A percentile compares a stretch with the other conserved stretches of the same genome.
Evolutionary conservation across 1,284 basidiomycete species (phyloP).

Genomic region (Malassezia restricta): DNA sequence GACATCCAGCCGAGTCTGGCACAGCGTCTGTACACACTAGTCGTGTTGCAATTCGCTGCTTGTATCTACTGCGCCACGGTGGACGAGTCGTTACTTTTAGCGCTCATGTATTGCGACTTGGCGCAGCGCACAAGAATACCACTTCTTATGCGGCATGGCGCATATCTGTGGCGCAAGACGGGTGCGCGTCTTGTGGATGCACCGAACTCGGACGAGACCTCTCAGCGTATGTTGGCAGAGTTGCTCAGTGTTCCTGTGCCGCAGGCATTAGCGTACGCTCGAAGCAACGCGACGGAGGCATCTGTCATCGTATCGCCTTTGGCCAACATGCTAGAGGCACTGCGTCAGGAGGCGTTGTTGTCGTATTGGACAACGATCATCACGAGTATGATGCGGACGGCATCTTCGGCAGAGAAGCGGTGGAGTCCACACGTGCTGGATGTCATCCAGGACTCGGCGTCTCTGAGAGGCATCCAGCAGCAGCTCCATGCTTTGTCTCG

Average conservation of each 20-base stretch:
- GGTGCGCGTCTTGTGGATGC: conserved; percentile 5
- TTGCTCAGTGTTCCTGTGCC: conserved; percentile 25
- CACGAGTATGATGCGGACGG: conserved; percentile 19
- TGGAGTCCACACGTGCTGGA: conserved; percentile 5
- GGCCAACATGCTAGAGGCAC: conserved; percentile 24
- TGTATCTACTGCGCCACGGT: background rate
- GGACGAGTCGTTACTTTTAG: conserved; percentile 3
- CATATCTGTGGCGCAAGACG: conserved; percentile 1
- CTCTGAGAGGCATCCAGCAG: background rate
- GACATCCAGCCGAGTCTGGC: background rate
- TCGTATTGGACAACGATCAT: conserved; percentile 29
- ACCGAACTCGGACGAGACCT: background rate
- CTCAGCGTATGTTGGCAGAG: conserved; percentile 18
- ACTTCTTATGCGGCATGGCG: background rate
- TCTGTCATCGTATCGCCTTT: conserved; percentile 18
- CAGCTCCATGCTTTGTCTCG: background rate
- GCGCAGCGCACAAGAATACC: background rate
- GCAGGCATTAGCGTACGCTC: conserved; percentile 18
- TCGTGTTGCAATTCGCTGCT: background rate
- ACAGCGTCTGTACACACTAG: background rate
- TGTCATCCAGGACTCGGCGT: conserved; percentile 4
- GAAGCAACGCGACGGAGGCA: background rate
- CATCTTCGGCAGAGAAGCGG: background rate
- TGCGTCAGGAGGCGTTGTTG: conserved; percentile 25
- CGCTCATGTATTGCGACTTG: background rate